These are phyloP conservation scores for Acer campestre DNA, from an alignment of 345 rosid genomes.

Conservation along the genomic window DNA sequence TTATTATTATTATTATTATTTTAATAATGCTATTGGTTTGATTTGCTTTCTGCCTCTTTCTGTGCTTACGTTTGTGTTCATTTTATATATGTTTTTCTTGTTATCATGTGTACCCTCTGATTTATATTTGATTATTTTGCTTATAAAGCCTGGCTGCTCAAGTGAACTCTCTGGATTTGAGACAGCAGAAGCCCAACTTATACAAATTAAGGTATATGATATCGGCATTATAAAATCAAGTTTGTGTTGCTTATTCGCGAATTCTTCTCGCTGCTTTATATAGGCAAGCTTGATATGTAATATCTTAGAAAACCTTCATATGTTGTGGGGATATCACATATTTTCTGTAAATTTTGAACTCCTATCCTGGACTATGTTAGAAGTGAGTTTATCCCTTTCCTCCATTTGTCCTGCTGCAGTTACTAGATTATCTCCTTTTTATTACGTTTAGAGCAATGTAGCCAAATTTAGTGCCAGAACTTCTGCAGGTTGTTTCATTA, in stretches of 20 bases:
- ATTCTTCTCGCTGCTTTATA: neutral
- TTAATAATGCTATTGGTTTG: neutral
- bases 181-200: constrained; percentile 63
- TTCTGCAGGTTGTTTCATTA: neutral
- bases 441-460: neutral
- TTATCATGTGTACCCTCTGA: neutral
- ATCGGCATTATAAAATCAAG: neutral
- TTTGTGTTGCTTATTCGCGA: neutral
- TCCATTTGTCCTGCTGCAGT: neutral
- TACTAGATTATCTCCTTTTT: neutral
- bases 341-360: neutral
- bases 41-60: neutral
- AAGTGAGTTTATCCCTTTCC: neutral
- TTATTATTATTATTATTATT: neutral
- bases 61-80: neutral
- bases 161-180: constrained; percentile 76
- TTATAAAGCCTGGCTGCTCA: constrained; percentile 89
- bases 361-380: neutral
- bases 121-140: constrained; percentile 21
- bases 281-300: neutral
- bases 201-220: constrained; percentile 71
- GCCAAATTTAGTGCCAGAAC: neutral
- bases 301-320: neutral
- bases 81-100: neutral
- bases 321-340: neutral